A percentile compares a stretch with the other conserved stretches of the same genome.
Conservation (phyloP, 1,139 yeast species). For the Pichia sp. region DNA sequence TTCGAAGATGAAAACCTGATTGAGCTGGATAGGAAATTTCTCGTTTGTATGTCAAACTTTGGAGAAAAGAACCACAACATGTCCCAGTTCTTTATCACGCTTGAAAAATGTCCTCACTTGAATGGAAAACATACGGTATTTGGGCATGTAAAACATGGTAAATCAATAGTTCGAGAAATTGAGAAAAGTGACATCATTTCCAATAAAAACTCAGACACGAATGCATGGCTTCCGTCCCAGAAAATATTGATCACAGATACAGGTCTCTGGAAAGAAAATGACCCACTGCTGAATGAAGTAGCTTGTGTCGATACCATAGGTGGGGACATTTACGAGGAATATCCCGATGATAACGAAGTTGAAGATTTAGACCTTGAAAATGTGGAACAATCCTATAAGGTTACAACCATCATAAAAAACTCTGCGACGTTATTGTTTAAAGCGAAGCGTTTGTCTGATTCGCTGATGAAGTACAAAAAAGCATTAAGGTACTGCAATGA, state of each 20-base stretch:
- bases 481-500: slow-evolving; percentile 66
- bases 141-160: slow-evolving; percentile 64
- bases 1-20: slow-evolving; percentile 60
- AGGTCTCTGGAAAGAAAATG: slow-evolving; percentile 60
- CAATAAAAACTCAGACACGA: slow-evolving; percentile 34
- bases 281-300: slow-evolving; percentile 53
- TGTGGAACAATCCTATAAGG: slow-evolving; percentile 41
- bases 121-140: slow-evolving; percentile 74
- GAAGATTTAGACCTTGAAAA: slow-evolving; percentile 54
- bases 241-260: slow-evolving; percentile 53
- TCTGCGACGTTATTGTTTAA: slow-evolving; percentile 62
- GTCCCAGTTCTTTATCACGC: slow-evolving; percentile 77
- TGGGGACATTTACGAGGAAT: slow-evolving; percentile 70
- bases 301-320: slow-evolving; percentile 59
- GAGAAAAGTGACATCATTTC: slow-evolving; percentile 41
- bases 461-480: slow-evolving; percentile 58
- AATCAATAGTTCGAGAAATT: slow-evolving; percentile 63
- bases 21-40: slow-evolving; percentile 44
- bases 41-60: slow-evolving; percentile 69
- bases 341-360: slow-evolving; percentile 60
- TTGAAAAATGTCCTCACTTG: slow-evolving; percentile 67
- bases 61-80: slow-evolving; percentile 55
- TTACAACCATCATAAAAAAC: slow-evolving; percentile 53
- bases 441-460: slow-evolving; percentile 44
- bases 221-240: slow-evolving; percentile 35